Base-by-base conservation (phyloP, 73 alveolate species). In the Paramecium caudatum region DNA sequence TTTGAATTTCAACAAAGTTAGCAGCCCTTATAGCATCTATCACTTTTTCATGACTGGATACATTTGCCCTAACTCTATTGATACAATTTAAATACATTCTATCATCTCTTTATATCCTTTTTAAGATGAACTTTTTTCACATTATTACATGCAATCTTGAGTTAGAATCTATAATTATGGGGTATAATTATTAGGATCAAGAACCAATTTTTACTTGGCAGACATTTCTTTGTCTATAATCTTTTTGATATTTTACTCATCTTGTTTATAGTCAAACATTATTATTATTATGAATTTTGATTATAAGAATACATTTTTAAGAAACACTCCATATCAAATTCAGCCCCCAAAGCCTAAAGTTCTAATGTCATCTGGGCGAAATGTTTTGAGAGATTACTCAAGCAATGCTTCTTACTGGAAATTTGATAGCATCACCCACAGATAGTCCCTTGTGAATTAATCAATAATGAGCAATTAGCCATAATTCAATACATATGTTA, bases 1-100 rank as follows among this genome's bases (percentile, higher is more conserved):
- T 68, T 68, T 68, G 50, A 68, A 68, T 68, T 68, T 68, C 84
- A 0, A 37, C 50, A 68, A 34, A 68, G 34, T 68, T 68, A 32
- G 84, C 84, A 30, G 84, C 30, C 34, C 84, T 68, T 32, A 68
- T 49, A n/a, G 84, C 84, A 32, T 68, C 84, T 25, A 68, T 68
- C 34, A 68, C 84, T 37, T 68, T 68, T 68, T 68, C 84, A 25
- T 68, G 84, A 34, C 61, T 34, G 8, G 34, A 32, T 2, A 68
- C 61, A 12, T 37, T 17, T 34, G 47, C 50, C 33, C 37, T 68
- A 37, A 68, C 84, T 68, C 50, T 32, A 68, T n/a, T 68, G 30
- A 68, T 68, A 34, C 19, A 68, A 33, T 68, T 13, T 12, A 34
- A 9, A 55, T 55, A 68, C 84, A 68, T 68, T 68, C 47, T 7